Conservation (phyloP, 2,329 filamentous ascomycete genomes). For the Pseudovirgaria hyperparasitica region DNA sequence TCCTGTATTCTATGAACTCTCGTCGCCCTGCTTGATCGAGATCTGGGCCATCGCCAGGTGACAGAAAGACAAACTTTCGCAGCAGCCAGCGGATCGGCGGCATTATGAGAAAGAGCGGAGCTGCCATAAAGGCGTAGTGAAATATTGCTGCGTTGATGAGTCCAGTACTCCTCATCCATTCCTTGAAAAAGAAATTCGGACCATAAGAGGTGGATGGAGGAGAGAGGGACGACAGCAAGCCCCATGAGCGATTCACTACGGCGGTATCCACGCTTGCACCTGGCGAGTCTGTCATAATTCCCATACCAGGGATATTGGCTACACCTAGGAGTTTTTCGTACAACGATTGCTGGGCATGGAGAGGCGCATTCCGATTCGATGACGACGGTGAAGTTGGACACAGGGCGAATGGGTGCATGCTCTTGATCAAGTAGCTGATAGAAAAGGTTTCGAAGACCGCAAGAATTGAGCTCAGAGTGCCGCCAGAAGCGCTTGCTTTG, state of each 20-base stretch:
- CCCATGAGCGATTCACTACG: slow-evolving; percentile 48
- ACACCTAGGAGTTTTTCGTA: slow-evolving; percentile 37
- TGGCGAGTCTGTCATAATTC: slow-evolving; percentile 42
- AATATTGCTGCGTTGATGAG: slow-evolving; percentile 34
- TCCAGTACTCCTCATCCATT: slow-evolving; percentile 42
- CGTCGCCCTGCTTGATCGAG: slow-evolving; percentile 40
- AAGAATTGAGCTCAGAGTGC: slow-evolving; percentile 53
- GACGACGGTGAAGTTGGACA: slow-evolving; percentile 25
- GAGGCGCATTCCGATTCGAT: too few relatives aligned
- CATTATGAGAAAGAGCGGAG: slow-evolving; percentile 33
- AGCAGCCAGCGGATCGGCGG: slow-evolving; percentile 38
- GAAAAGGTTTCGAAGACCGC: slow-evolving; percentile 37
- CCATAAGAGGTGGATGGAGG: slow-evolving; percentile 32
- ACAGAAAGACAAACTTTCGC: slow-evolving; percentile 16
- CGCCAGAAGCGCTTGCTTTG: slow-evolving; percentile 38
- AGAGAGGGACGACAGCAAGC: slow-evolving; percentile 29
- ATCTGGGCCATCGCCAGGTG: slow-evolving; percentile 19
- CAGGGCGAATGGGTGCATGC: slow-evolving; percentile 39
- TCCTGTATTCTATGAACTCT: slow-evolving; percentile 51
- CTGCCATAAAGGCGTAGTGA: slow-evolving; percentile 35
- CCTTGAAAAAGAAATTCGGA: slow-evolving; percentile 42
- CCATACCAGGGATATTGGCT: slow-evolving; percentile 41
- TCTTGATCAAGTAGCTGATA: slow-evolving; percentile 33
- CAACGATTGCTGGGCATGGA: too few relatives aligned
- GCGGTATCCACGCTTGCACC: slow-evolving; percentile 40